These are phyloP conservation scores for Chenopodium album DNA, from an alignment of 148 eudicot genomes.

Conservation along the genomic window DNA sequence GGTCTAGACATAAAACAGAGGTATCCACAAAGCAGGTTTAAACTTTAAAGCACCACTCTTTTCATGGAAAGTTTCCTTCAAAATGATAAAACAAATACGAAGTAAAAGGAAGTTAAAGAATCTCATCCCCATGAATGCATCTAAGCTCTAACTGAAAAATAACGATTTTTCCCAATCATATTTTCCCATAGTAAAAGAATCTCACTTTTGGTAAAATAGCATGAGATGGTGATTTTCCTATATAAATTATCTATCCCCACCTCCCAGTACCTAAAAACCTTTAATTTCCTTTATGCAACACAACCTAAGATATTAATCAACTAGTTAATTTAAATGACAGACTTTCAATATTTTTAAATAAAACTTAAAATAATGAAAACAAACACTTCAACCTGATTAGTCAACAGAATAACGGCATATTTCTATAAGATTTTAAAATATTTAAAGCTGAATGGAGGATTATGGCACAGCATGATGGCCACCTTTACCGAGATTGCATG, in stretches of 20 bases:
- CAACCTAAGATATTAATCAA: neutral
- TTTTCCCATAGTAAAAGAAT: neutral
- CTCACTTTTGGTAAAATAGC: neutral
- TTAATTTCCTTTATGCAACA: neutral
- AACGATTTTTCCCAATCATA: neutral
- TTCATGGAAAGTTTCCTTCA: neutral
- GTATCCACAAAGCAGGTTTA: neutral
- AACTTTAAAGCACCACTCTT: neutral
- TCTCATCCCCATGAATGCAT: neutral
- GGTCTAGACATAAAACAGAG: neutral
- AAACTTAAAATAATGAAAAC: neutral
- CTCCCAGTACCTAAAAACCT: neutral
- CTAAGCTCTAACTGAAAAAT: neutral
- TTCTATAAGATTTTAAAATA: neutral
- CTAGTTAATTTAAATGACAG: neutral
- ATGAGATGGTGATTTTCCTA: neutral
- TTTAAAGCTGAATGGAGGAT: neutral
- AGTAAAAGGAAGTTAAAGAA: neutral
- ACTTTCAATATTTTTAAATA: neutral
- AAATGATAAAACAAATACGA: neutral
- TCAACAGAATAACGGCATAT: neutral
- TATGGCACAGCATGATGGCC: constrained; percentile 3
- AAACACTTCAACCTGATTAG: neutral
- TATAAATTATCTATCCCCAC: neutral
- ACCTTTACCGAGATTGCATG: neutral